Evolutionary conservation across 1,284 basidiomycete genomes (phyloP), one percentile per base, ranked within the genome.

Genomic region (Athelia psychrophila): DNA sequence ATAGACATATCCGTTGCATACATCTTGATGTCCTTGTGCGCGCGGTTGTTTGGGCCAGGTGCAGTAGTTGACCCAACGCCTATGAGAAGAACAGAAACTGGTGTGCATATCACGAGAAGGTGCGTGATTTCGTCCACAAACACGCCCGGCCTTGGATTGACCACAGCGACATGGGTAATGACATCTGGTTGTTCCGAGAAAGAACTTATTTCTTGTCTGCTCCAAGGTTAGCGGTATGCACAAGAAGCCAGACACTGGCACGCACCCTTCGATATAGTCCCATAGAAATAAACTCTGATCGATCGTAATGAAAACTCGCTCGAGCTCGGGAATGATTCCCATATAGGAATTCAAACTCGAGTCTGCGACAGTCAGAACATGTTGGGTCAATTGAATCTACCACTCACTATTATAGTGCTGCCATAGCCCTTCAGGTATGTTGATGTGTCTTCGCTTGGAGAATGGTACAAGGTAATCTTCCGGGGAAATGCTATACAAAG

Each of bases 211-310:
- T 93, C 91, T 67, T 90, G 83, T 19, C 91, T 91, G 59, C 30
- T 55, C 32, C 48, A 46, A 58, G 27, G 51, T 24, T 50, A 51
- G 27, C 50, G 22, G 35, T 20, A 19, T 20, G 25, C 30, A 16
- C 8, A 42, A 23, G 15, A 23, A 3, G 10, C 22, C 20, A 42
- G n/a, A 25, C 42, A 3, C 38, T 47, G 13, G 51, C n/a, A 77
- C 84, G 56, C 62, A 93, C 88, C 92, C 92, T 63, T 97, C 92
- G 48, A 86, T 75, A 69, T 98, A 99, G 70, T 98, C 93, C 97
- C 97, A 99, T 24, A 99, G 75, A 64, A 97, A 94, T 38, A 99
- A 77, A 62, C 93, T 91, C 68, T 96, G 88, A 74, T 98, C 94
- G 56, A 98, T 89, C 10, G 93, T 88, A 60, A 98, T 91, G 93